Evolutionary conservation across 257 asterid genomes (phyloP).

Genomic region (Voacanga thouarsii): DNA sequence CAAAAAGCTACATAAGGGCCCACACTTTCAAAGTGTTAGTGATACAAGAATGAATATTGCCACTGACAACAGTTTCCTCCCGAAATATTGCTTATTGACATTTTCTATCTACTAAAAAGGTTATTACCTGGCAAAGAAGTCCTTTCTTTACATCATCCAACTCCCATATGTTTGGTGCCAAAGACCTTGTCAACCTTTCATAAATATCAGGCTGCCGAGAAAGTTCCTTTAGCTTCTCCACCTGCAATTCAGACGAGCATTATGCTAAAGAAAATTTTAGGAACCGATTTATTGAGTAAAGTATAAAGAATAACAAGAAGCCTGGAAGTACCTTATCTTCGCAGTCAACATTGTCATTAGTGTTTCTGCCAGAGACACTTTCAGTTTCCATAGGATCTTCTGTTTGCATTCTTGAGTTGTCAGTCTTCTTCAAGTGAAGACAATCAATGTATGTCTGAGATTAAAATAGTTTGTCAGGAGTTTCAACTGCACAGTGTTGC

Average conservation of each 20-base stretch:
- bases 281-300: neutral
- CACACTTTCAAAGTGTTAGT: conserved; percentile 10
- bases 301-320: conserved; percentile 13
- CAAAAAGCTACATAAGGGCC: conserved; percentile 67
- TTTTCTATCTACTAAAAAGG: neutral
- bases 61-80: neutral
- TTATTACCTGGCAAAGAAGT: conserved; percentile 89
- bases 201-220: conserved; percentile 86
- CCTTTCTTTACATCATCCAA: conserved; percentile 98
- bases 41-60: conserved; percentile 20
- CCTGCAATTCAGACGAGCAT: conserved; percentile 40
- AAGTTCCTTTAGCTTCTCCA: conserved; percentile 70
- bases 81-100: neutral
- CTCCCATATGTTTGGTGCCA: conserved; percentile 99
- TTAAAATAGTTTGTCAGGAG: conserved; percentile 19
- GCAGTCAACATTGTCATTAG: conserved; percentile 36
- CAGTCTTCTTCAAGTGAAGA: conserved; percentile 83
- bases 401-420: conserved; percentile 75
- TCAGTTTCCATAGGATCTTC: conserved; percentile 82
- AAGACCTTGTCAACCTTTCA: conserved; percentile 79
- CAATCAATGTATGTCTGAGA: conserved; percentile 93
- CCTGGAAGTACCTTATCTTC: conserved; percentile 49
- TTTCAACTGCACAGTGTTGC: conserved; percentile 11
- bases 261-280: conserved; percentile 8
- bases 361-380: conserved; percentile 32